phyloP scores from a whole-genome alignment of 352 stramenopile species.

The Globisporangium nodosum region DNA sequence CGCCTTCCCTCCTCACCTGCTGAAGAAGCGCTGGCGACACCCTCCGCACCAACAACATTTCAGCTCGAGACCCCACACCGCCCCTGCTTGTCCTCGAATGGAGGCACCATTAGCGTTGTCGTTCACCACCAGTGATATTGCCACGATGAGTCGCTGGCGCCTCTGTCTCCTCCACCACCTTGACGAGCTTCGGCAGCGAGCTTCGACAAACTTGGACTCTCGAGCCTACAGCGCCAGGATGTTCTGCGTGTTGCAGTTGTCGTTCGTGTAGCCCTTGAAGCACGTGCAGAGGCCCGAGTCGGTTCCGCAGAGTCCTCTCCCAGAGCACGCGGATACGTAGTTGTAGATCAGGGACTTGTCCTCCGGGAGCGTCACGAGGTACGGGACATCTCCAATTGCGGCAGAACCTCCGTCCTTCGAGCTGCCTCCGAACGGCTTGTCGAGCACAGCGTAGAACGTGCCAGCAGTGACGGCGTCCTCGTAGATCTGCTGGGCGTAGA shows the following conservation, averaged over 20 bases:
- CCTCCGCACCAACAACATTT: too few relatives aligned
- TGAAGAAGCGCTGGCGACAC: too few relatives aligned
- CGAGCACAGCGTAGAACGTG: conserved; percentile 17
- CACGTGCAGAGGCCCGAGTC: conserved; percentile 75
- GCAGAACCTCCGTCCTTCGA: conserved; percentile 11
- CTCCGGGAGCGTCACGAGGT: conserved; percentile 24
- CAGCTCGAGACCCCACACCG: too few relatives aligned
- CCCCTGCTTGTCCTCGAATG: too few relatives aligned
- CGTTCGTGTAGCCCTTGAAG: conserved; percentile 88
- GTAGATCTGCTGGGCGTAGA: conserved; percentile 22
- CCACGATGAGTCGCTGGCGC: neutral
- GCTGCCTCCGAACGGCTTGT: conserved; percentile 47
- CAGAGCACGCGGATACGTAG: conserved; percentile 71
- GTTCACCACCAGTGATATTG: too few relatives aligned
- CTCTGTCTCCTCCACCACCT: neutral
- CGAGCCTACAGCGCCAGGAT: conserved; percentile 57
- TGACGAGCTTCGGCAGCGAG: neutral
- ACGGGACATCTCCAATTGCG: conserved; percentile 6
- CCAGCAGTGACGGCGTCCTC: neutral
- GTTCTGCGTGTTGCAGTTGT: conserved; percentile 84
- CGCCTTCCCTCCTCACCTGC: too few relatives aligned
- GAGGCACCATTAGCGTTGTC: too few relatives aligned
- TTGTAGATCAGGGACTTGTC: conserved; percentile 38
- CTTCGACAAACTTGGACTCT: neutral
- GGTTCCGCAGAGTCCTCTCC: conserved; percentile 59